phyloP scores from a whole-genome alignment of 768 basidiomycete species.

The Boletus eberwhitei region DNA sequence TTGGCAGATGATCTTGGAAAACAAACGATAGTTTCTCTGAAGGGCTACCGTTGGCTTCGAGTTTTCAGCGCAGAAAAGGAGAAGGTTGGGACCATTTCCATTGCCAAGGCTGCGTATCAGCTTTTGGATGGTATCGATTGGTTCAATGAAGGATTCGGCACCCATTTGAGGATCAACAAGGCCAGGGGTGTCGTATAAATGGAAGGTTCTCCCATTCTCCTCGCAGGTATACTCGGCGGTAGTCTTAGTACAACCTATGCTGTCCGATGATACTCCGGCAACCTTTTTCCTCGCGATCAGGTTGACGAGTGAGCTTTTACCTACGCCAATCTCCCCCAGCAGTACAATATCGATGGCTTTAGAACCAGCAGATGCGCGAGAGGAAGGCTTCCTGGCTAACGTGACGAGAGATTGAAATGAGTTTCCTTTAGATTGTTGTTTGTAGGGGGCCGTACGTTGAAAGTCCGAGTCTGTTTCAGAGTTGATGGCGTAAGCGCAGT shows the following conservation, averaged over 20 bases:
- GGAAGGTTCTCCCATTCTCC: constrained; percentile 20
- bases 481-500: neutral
- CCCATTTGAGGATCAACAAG: constrained; percentile 28
- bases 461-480: neutral
- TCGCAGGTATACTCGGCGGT: constrained; percentile 22
- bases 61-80: constrained; percentile 32
- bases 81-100: constrained; percentile 26
- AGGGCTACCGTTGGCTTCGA: constrained; percentile 24
- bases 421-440: constrained; percentile 6
- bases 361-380: neutral
- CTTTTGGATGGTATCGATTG: constrained; percentile 23
- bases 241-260: constrained; percentile 34
- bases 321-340: constrained; percentile 33
- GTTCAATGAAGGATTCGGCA: constrained; percentile 15
- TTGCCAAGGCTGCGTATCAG: constrained; percentile 32
- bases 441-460: constrained; percentile 5
- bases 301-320: constrained; percentile 45
- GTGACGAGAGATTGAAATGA: constrained; percentile 14
- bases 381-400: constrained; percentile 2
- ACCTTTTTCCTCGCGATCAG: constrained; percentile 26
- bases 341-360: constrained; percentile 31
- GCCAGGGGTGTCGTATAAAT: constrained; percentile 34
- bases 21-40: constrained; percentile 26
- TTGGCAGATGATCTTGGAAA: constrained; percentile 26
- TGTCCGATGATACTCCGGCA: constrained; percentile 32